Evolutionary conservation across 768 basidiomycete genomes (phyloP).

Genomic region (Russula dissimulans): DNA sequence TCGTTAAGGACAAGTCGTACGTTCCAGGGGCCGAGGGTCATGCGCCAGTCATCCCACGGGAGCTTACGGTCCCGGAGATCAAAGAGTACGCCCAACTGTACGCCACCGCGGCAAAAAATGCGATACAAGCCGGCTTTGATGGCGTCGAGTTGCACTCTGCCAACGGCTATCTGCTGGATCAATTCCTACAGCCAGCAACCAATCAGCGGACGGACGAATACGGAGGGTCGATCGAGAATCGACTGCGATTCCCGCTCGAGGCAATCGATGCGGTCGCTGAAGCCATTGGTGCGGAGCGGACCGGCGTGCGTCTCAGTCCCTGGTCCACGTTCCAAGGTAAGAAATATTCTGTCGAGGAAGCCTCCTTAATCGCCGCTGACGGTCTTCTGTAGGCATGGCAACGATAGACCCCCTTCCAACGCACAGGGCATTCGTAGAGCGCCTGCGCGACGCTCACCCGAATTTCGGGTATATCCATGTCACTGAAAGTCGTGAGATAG

Average conservation of each 20-base stretch:
- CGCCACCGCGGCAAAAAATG: conserved; percentile 28
- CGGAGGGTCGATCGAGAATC: conserved; percentile 38
- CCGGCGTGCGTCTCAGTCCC: conserved; percentile 32
- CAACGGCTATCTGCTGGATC: conserved; percentile 26
- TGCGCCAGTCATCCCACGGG: conserved; percentile 17
- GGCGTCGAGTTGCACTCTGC: conserved; percentile 31
- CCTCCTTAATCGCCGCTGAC: neutral
- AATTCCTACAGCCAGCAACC: conserved; percentile 28
- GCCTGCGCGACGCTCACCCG: neutral
- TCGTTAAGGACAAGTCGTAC: too few species aligned
- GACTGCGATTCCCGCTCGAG: conserved; percentile 33
- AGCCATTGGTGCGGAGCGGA: conserved; percentile 32
- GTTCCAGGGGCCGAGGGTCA: neutral
- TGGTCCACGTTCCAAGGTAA: conserved; percentile 26
- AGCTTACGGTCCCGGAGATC: conserved; percentile 23
- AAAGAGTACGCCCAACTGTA: conserved; percentile 23
- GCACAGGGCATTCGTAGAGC: neutral
- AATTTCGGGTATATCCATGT: conserved; percentile 8
- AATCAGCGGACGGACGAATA: conserved; percentile 38
- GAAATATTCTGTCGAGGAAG: neutral
- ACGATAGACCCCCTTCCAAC: conserved; percentile 12
- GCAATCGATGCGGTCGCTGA: conserved; percentile 29
- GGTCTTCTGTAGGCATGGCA: conserved; percentile 3
- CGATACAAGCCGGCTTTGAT: conserved; percentile 35
- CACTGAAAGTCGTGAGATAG: neutral